phyloP scores from a whole-genome alignment of 2,329 filamentous ascomycete genomes.

The Neofusicoccum sp. region DNA sequence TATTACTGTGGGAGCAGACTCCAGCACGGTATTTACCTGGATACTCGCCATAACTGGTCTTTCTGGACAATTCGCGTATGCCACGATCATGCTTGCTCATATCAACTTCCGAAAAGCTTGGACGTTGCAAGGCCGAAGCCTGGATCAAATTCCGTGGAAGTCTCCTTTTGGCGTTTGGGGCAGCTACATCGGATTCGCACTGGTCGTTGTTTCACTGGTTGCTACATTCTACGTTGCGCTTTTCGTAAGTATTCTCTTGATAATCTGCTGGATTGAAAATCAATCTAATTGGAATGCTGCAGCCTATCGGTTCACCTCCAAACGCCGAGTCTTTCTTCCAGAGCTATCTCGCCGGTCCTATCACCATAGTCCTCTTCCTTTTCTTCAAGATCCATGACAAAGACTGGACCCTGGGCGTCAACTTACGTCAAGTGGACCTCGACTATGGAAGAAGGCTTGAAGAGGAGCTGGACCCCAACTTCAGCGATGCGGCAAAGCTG shows the following conservation, averaged over 20 bases:
- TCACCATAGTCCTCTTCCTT: constrained; percentile 43
- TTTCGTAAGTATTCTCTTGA: constrained; percentile 55
- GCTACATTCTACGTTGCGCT: neutral
- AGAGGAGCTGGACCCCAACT: constrained; percentile 14
- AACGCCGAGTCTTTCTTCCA: constrained; percentile 67
- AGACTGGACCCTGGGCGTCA: constrained; percentile 26
- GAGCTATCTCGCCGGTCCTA: constrained; percentile 64
- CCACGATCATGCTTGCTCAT: constrained; percentile 61
- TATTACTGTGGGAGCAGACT: constrained; percentile 48
- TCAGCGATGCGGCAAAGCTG: neutral
- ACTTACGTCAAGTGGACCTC: constrained; percentile 27
- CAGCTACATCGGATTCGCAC: constrained; percentile 65
- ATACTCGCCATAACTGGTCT: constrained; percentile 68
- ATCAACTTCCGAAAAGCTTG: constrained; percentile 62
- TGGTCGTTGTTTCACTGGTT: neutral
- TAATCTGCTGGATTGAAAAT: constrained; percentile 60
- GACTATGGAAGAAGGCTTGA: constrained; percentile 34
- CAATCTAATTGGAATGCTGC: constrained; percentile 42
- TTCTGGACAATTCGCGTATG: constrained; percentile 71
- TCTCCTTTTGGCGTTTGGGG: constrained; percentile 74
- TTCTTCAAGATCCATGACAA: neutral
- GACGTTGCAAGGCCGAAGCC: constrained; percentile 56
- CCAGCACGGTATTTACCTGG: constrained; percentile 55
- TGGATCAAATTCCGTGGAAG: constrained; percentile 73
- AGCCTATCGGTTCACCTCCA: constrained; percentile 42